Evolutionary conservation across 129 eudicot species (phyloP).

Genomic region (Flaveria sonorensis): DNA sequence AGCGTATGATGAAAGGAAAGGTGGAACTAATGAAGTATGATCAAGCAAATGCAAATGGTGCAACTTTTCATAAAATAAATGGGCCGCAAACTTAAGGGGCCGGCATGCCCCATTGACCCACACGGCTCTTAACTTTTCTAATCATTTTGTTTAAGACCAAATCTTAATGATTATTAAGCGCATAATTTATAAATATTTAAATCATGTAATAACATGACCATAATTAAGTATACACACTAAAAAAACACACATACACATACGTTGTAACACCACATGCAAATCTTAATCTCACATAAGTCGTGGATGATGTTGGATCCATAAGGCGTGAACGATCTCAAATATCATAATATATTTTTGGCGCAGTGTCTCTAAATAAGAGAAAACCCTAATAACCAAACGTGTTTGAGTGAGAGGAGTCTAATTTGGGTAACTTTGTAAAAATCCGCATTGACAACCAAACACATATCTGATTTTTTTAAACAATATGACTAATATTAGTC

Average conservation of each 20-base stretch:
- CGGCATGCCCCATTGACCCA: constrained; percentile 36
- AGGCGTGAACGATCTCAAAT: no score
- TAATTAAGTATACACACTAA: background rate
- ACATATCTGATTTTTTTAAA: no score
- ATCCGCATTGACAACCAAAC: no score
- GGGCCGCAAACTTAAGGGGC: constrained; percentile 27
- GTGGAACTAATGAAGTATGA: constrained; percentile 1
- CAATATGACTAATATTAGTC: no score
- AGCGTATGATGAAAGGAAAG: constrained; percentile 27
- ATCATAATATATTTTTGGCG: no score
- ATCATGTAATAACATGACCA: background rate
- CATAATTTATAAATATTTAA: background rate
- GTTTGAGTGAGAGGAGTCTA: no score
- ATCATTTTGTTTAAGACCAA: constrained; percentile 33
- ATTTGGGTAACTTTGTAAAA: no score
- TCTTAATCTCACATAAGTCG: no score
- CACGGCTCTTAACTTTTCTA: constrained; percentile 15
- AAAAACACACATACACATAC: background rate
- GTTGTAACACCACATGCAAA: no score
- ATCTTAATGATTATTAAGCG: constrained; percentile 19
- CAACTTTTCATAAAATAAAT: constrained; percentile 26
- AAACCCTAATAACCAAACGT: no score
- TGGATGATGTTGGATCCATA: no score
- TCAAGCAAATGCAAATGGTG: constrained; percentile 38
- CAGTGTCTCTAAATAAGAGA: no score